Evolutionary conservation across 352 stramenopile species (phyloP).

Genomic region (Plasmopara halstedii): DNA sequence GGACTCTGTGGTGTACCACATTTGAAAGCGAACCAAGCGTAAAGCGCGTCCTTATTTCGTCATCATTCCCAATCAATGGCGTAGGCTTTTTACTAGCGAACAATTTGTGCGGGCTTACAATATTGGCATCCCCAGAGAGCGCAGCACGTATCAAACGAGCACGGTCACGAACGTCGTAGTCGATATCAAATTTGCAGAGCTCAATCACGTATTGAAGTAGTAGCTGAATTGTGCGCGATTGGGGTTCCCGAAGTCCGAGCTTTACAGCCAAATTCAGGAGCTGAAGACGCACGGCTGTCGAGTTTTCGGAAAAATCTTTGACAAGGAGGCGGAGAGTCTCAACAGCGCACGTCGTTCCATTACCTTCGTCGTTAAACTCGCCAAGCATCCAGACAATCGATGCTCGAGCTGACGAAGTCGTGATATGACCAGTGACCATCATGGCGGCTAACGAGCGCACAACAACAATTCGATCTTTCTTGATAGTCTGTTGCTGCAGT

Average conservation of each 20-base stretch:
- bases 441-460: slow-evolving; percentile 73
- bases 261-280: slow-evolving; percentile 91
- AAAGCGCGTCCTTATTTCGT: slow-evolving; percentile 69
- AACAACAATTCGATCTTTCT: slow-evolving; percentile 70
- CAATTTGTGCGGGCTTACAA: slow-evolving; percentile 66
- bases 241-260: slow-evolving; percentile 65
- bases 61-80: slow-evolving; percentile 62
- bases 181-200: slow-evolving; percentile 87
- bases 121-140: slow-evolving; percentile 43
- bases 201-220: slow-evolving; percentile 89
- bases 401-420: slow-evolving; percentile 66
- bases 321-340: slow-evolving; percentile 85
- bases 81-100: slow-evolving; percentile 77
- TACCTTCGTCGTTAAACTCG: slow-evolving; percentile 77
- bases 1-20: slow-evolving; percentile 78
- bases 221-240: slow-evolving; percentile 63
- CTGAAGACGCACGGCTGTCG: slow-evolving; percentile 83
- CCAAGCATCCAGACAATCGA: slow-evolving; percentile 92
- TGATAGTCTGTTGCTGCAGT: slow-evolving; percentile 82
- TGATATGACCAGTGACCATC: slow-evolving; percentile 65
- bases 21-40: slow-evolving; percentile 83
- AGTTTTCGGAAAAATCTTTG: slow-evolving; percentile 84
- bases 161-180: slow-evolving; percentile 91
- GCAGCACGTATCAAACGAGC: slow-evolving; percentile 79
- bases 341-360: slow-evolving; percentile 54